These are phyloP conservation scores for Neurospora sp. DNA, from an alignment of 495 filamentous ascomycete genomes.

Conservation along the genomic window DNA sequence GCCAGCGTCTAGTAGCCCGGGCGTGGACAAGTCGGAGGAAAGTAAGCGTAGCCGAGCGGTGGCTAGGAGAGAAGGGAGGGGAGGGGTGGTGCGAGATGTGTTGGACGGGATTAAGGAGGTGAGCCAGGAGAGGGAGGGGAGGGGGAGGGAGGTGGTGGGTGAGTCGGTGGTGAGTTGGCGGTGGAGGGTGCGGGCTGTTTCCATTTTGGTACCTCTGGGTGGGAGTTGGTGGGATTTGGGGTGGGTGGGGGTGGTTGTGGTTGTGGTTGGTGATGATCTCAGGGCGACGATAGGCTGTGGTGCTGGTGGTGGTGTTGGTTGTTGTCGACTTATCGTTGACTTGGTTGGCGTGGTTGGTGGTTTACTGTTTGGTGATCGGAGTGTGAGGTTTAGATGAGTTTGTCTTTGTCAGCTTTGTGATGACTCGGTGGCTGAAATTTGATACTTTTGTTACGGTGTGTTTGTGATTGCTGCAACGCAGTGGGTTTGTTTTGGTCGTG, in stretches of 20 bases:
- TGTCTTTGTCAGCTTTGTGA: neutral
- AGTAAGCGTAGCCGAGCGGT: slow-evolving; percentile 78
- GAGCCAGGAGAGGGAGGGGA: slow-evolving; percentile 32
- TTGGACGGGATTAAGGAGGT: slow-evolving; percentile 15
- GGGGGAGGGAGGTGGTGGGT: slow-evolving; percentile 23
- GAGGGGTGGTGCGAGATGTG: slow-evolving; percentile 35
- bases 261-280: neutral
- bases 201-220: neutral
- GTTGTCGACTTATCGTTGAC: neutral
- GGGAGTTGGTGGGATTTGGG: too few species aligned
- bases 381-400: neutral
- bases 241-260: neutral
- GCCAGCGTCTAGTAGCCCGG: slow-evolving; percentile 37
- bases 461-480: too few species aligned
- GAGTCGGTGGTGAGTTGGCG: slow-evolving; percentile 28
- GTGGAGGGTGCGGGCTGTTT: neutral
- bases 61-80: slow-evolving; percentile 56
- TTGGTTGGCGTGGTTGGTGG: neutral
- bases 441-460: too few species aligned
- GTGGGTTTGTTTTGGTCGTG: neutral
- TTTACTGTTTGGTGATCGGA: too few species aligned
- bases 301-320: too few species aligned
- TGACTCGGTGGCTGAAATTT: too few species aligned
- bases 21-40: slow-evolving; percentile 59
- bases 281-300: neutral